Percentiles rank a stretch among this genome's conserved stretches.
These are phyloP conservation scores for Picochlorum sp. DNA, from an alignment of 139 green algal genomes.

Conservation along the genomic window DNA sequence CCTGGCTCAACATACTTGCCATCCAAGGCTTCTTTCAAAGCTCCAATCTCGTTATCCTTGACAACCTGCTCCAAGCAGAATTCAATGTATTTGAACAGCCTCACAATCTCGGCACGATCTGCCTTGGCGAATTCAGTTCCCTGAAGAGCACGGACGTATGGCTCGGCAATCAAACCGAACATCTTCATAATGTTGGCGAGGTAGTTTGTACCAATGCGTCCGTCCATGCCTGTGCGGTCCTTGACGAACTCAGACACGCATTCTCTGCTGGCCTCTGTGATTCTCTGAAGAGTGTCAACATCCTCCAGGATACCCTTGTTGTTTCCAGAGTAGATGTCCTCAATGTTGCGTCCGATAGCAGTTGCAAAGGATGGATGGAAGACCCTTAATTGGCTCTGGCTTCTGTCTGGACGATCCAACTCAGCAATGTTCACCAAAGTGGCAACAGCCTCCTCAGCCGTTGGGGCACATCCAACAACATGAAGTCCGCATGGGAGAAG, in stretches of 20 bases:
- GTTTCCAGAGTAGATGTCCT: slow-evolving; percentile 83
- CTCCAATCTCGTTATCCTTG: slow-evolving; percentile 97
- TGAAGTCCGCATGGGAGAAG: slow-evolving; percentile 97
- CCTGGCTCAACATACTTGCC: slow-evolving; percentile 91
- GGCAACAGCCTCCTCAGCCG: slow-evolving; percentile 88
- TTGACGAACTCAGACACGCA: slow-evolving; percentile 82
- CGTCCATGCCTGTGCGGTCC: slow-evolving; percentile 62
- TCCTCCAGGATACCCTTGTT: slow-evolving; percentile 82
- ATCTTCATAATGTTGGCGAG: slow-evolving; percentile 17
- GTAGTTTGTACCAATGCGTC: slow-evolving; percentile 30
- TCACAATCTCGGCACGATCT: slow-evolving; percentile 68
- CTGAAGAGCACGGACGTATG: slow-evolving; percentile 50
- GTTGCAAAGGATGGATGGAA: slow-evolving; percentile 83
- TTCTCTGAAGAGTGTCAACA: slow-evolving; percentile 62
- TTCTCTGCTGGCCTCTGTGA: slow-evolving; percentile 63
- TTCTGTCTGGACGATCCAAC: slow-evolving; percentile 86
- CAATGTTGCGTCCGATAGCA: slow-evolving; percentile 80
- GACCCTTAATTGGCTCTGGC: slow-evolving; percentile 61
- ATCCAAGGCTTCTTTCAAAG: slow-evolving; percentile 70
- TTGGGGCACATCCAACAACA: slow-evolving; percentile 84
- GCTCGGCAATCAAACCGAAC: slow-evolving; percentile 48
- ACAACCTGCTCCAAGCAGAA: slow-evolving; percentile 95
- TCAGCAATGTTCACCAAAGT: slow-evolving; percentile 98
- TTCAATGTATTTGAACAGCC: slow-evolving; percentile 89
- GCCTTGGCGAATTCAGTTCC: slow-evolving; percentile 67